Evolutionary conservation across 352 stramenopile species (phyloP), one percentile per base, ranked within the genome.

Genomic region (Globisporangium paddicum): DNA sequence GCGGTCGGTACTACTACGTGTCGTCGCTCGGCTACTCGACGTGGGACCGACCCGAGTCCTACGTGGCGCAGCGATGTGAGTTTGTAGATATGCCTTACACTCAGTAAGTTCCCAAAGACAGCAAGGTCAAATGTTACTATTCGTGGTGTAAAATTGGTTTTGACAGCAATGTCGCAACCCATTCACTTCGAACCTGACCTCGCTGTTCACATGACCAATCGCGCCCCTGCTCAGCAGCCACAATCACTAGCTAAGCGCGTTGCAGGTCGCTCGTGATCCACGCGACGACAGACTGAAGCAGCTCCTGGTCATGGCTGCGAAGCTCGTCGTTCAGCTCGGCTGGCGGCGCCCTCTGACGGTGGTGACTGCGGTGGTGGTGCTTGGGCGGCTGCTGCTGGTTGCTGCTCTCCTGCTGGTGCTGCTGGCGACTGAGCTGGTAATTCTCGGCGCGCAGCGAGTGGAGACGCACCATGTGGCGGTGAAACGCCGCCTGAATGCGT

Each of bases 381-480:
- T 28, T 50, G 5, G 30, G 2, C 3, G 51, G 28, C 30, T 48
- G 37, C 37, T 62, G 47, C 18, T 51, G 37, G 16, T 51, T 45
- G n/a, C 48, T 45, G 19, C 59, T 53, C 37, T 55, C 35, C 18
- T 53, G 25, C 9, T 45, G 55, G 16, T 54, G 48, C 25, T 63
- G 63, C 25, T 41, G 28, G 13, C 32, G 32, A 8, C 26, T 40
- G 14, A 60, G 55, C 19, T 68, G 60, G 40, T 63, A 62, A 5
- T 40, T 52, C 7, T 60, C 56, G 34, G 79, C 63, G 16, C 66
- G 53, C 18, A 68, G 58, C 35, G 60, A 64, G 54, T 87, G 77
- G 23, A 90, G 62, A 14, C 78, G 77, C 46, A 87, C 71, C 28
- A 93, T 68, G 60, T 93, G 81, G 32, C 79, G 79, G 44, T 79